Evolutionary conservation across 306 rosid genomes (phyloP).

Genomic region (Acacia confusa): DNA sequence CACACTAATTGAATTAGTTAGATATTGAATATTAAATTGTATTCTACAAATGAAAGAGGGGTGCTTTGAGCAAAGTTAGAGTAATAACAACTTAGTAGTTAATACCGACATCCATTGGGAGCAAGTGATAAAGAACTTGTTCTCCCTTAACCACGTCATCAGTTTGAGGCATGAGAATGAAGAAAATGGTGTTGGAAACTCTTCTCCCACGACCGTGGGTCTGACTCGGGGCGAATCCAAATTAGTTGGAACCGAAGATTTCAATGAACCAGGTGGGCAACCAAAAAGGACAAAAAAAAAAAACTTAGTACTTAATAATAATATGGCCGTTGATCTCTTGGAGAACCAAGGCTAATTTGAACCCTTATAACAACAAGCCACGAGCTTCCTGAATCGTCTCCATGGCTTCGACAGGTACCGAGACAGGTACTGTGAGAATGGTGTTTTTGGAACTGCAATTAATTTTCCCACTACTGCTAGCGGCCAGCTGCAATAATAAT

Average conservation of each 20-base stretch:
- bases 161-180: too few species aligned
- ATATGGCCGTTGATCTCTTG: neutral
- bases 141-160: too few species aligned
- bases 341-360: conserved; percentile 9
- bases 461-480: conserved; percentile 76
- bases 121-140: too few species aligned
- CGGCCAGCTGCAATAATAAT: conserved; percentile 75
- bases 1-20: neutral
- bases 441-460: conserved; percentile 79
- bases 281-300: too few species aligned
- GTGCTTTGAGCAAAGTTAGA: neutral
- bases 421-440: conserved; percentile 41
- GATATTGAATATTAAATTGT: neutral
- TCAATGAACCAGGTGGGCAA: too few species aligned
- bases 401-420: conserved; percentile 35
- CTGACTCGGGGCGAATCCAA: too few species aligned
- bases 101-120: too few species aligned
- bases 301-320: neutral
- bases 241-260: too few species aligned
- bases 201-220: too few species aligned
- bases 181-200: too few species aligned
- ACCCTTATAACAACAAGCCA: neutral
- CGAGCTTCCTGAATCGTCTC: conserved; percentile 40
- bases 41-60: neutral
- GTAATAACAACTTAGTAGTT: too few species aligned